phyloP scores from a whole-genome alignment of 805 yeast genomes.

The Wickerhamomyces sydowiorum region DNA sequence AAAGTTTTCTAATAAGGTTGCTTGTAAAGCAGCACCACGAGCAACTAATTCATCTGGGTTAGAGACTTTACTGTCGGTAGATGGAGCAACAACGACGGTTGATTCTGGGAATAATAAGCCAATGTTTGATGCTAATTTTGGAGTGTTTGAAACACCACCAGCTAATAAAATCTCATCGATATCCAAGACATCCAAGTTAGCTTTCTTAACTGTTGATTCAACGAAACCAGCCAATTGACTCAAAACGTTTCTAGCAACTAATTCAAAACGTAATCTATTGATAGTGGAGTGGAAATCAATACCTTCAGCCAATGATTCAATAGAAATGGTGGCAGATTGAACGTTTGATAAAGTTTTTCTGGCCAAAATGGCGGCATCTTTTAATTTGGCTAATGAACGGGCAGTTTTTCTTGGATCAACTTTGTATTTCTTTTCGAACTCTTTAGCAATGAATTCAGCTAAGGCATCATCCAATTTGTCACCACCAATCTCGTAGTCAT shows the following conservation, averaged over 20 bases:
- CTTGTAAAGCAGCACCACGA: constrained; percentile 97
- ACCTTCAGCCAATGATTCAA: constrained; percentile 93
- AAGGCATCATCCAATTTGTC: constrained; percentile 75
- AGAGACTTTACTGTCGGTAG: constrained; percentile 67
- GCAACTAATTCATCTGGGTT: constrained; percentile 87
- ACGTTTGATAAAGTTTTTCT: constrained; percentile 92
- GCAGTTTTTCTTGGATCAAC: constrained; percentile 75
- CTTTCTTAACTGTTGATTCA: constrained; percentile 69
- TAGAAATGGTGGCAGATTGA: constrained; percentile 81
- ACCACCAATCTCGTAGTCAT: constrained; percentile 83
- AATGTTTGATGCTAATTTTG: constrained; percentile 79
- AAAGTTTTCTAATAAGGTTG: constrained; percentile 73
- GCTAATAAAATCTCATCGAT: constrained; percentile 86
- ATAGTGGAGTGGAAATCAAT: constrained; percentile 88
- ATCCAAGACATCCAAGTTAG: constrained; percentile 78
- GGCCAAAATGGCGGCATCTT: constrained; percentile 73
- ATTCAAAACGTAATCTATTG: constrained; percentile 91
- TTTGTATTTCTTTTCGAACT: constrained; percentile 84
- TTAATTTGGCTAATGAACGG: constrained; percentile 84
- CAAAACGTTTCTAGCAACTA: constrained; percentile 75
- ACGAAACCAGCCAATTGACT: constrained; percentile 73
- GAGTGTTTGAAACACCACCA: constrained; percentile 92
- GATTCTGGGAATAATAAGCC: constrained; percentile 75
- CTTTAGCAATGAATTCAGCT: constrained; percentile 82
- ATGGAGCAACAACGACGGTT: constrained; percentile 70